Evolutionary conservation across 306 rosid species (phyloP).

Genomic region (Vigna radiata): DNA sequence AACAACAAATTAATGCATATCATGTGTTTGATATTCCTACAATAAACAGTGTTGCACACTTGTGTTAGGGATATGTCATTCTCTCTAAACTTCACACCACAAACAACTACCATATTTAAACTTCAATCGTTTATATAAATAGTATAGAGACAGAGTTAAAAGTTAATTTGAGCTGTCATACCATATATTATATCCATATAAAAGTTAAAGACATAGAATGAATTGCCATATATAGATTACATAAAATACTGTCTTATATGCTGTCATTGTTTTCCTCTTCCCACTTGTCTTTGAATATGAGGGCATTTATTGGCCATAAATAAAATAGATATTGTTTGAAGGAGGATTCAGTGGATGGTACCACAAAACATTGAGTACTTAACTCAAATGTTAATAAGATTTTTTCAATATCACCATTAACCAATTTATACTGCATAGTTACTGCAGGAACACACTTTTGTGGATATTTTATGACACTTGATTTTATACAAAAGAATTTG

Average conservation of each 20-base stretch:
- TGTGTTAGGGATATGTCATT: constrained; percentile 24
- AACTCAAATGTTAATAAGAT: not conserved
- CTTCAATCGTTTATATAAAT: constrained; percentile 1
- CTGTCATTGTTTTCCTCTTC: constrained; percentile 25
- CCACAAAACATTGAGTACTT: no score
- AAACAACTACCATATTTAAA: not conserved
- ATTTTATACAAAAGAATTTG: not conserved
- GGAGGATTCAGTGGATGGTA: not conserved
- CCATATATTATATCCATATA: constrained; percentile 3
- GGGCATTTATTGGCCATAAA: not conserved
- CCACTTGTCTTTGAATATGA: not conserved
- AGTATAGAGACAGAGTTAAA: not conserved
- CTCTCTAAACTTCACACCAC: not conserved
- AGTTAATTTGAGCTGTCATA: constrained; percentile 20
- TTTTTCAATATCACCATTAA: no score
- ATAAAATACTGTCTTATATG: not conserved
- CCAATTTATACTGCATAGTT: no score
- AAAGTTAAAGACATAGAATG: not conserved
- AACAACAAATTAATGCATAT: no score
- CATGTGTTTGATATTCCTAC: no score
- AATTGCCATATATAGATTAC: not conserved
- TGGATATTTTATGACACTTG: no score
- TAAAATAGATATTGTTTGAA: not conserved
- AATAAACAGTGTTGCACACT: not conserved
- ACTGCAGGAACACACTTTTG: no score